Conservation (phyloP, 257 asterid genomes). For the Solanum megistacrolobum region DNA sequence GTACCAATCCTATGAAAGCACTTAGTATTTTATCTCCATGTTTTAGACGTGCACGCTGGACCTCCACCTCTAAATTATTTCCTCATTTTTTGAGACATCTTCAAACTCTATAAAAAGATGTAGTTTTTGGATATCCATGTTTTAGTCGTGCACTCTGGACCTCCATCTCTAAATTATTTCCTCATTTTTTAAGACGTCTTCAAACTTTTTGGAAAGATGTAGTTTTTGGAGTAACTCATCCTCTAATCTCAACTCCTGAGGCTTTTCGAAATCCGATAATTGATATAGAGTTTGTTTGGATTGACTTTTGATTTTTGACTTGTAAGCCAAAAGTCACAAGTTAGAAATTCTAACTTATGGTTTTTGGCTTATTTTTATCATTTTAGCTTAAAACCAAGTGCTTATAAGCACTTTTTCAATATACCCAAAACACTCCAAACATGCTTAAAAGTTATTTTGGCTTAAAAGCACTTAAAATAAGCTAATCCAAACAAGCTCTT, state of each 20-base stretch:
- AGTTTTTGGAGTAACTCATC: neutral
- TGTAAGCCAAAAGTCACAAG: neutral
- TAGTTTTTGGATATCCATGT: neutral
- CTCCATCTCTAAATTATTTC: neutral
- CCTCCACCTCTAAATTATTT: neutral
- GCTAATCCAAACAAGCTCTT: neutral
- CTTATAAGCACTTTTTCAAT: neutral
- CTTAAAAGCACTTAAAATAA: neutral
- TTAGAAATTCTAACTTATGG: neutral
- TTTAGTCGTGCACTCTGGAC: neutral
- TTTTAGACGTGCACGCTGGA: neutral
- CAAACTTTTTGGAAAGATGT: neutral
- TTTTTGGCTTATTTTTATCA: neutral
- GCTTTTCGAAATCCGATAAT: neutral
- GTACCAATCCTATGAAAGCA: neutral
- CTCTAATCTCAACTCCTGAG: neutral
- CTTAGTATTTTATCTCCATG: neutral
- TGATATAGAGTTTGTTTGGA: neutral
- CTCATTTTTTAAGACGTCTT: neutral
- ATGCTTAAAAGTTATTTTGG: neutral
- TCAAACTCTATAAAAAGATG: neutral
- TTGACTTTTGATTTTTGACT: neutral
- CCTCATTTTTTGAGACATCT: neutral
- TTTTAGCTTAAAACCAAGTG: neutral
- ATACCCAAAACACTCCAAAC: neutral